phyloP scores from a whole-genome alignment of 2,329 filamentous ascomycete species.

The Stachybotrys elegans region DNA sequence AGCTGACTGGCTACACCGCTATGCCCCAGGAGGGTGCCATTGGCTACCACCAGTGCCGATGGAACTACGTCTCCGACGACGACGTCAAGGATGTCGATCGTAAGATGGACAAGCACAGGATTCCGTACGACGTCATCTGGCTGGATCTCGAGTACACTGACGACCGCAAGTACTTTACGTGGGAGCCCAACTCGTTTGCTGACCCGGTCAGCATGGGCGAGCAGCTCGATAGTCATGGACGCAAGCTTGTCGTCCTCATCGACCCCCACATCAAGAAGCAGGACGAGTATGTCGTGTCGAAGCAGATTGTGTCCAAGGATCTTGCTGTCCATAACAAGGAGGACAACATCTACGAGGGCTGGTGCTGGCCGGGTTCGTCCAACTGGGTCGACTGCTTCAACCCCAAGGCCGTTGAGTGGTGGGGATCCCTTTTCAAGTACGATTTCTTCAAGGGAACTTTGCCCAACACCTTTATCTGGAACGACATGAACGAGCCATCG shows the following conservation, averaged over 20 bases:
- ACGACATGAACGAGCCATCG: conserved; percentile 99
- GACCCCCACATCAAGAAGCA: conserved; percentile 97
- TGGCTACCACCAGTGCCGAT: conserved; percentile 94
- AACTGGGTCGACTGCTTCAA: conserved; percentile 97
- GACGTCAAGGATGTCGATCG: conserved; percentile 95
- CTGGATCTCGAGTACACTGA: conserved; percentile 97
- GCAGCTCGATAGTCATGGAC: conserved; percentile 76
- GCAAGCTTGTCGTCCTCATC: conserved; percentile 91
- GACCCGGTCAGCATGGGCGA: conserved; percentile 84
- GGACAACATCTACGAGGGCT: conserved; percentile 82
- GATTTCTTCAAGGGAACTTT: conserved; percentile 80
- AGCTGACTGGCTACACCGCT: conserved; percentile 86
- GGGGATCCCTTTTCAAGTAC: conserved; percentile 83
- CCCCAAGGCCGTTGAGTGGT: conserved; percentile 87
- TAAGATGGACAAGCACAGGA: conserved; percentile 91
- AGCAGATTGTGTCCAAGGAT: conserved; percentile 78
- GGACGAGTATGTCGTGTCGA: conserved; percentile 68
- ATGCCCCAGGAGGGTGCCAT: conserved; percentile 90
- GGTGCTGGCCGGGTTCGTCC: conserved; percentile 98
- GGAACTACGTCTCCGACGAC: conserved; percentile 97
- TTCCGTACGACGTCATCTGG: conserved; percentile 99
- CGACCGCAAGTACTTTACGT: conserved; percentile 97
- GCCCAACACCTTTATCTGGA: conserved; percentile 92
- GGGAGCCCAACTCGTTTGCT: conserved; percentile 83
- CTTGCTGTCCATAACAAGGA: conserved; percentile 89